Percentiles rank a stretch among this genome's conserved stretches.
phyloP scores from a whole-genome alignment of 495 filamentous ascomycete species.

The Podospora appendiculata region DNA sequence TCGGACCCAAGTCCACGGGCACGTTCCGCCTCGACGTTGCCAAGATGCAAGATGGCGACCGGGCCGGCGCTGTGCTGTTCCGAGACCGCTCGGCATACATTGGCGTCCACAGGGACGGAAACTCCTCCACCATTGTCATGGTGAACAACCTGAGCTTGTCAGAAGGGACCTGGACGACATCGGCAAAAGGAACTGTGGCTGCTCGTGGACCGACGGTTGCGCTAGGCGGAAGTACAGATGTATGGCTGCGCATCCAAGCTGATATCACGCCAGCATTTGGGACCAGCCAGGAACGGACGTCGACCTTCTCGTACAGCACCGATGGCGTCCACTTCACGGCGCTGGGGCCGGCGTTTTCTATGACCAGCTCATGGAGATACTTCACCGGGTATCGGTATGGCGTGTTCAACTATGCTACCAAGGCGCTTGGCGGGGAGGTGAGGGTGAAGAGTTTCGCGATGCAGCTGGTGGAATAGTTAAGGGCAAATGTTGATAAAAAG shows the following conservation, averaged over 20 bases:
- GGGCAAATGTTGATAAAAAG: too few relatives aligned
- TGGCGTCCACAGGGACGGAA: conserved; percentile 28
- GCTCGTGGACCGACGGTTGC: conserved; percentile 19
- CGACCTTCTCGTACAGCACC: conserved; percentile 43
- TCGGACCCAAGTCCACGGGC: conserved; percentile 37
- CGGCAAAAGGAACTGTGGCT: conserved; percentile 27
- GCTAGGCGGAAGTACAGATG: conserved; percentile 1
- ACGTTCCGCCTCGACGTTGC: conserved; percentile 40
- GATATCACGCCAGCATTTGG: conserved; percentile 33
- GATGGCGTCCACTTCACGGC: conserved; percentile 36
- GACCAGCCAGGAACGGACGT: conserved; percentile 16
- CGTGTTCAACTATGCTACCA: conserved; percentile 52
- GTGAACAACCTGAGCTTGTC: conserved; percentile 19
- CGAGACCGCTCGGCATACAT: conserved; percentile 47
- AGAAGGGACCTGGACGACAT: conserved; percentile 33
- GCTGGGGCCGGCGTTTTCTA: conserved; percentile 31
- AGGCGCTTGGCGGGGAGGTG: conserved; percentile 41
- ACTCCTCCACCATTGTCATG: conserved; percentile 14
- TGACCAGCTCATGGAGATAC: conserved; percentile 41
- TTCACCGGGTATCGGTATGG: conserved; percentile 52
- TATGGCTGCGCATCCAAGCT: conserved; percentile 38
- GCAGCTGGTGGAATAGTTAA: conserved; percentile 1
- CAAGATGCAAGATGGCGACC: conserved; percentile 43
- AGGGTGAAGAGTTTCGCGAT: conserved; percentile 27
- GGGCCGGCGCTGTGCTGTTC: conserved; percentile 42